Evolutionary conservation across 1,284 basidiomycete species (phyloP), one percentile per base, ranked within the genome.

Genomic region (Rhodotorula sp.): DNA sequence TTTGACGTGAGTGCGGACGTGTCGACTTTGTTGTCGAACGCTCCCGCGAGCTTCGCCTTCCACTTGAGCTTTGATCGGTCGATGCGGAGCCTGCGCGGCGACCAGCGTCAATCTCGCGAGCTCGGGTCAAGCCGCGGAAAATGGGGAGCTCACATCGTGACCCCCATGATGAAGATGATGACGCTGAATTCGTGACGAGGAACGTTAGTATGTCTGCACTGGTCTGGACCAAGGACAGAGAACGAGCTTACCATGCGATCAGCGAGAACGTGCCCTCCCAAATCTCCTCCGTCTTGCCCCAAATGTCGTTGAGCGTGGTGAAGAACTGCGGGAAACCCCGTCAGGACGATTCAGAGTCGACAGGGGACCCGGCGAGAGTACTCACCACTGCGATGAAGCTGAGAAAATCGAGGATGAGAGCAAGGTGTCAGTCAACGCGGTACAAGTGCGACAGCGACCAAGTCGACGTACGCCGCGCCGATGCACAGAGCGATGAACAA

Each of bases 81-180:
- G 68, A 79, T 79, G 24, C 75, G 73, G 76, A 90, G 88, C 82
- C 77, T 77, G 62, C 14, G 14, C 14, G 5, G 18, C 10, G 10
- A 42, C 37, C 37, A 42, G 37, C 66, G 10, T 51, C 29, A 51
- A 30, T 37, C 3, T 17, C 7, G 6, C 14, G 59, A 10, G 24
- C 49, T 14, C 62, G 6, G 22, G 30, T 76, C 87, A 87, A 30
- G 90, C 84, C 86, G 91, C 90, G 24, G 88, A 87, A 51, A 91
- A 79, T 20, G 10, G 18, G n/a, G 53, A n/a, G 33, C 68, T 45
- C 29, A 69, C 69, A 70, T 70, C 5, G 66, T 71, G 15, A 71
- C 33, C 6, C 88, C 89, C 89, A 91, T 91, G 74, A 87, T 80
- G 77, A 88, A 88, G 76, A 96, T 94, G 85, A 95, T 87, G 77